phyloP scores from a whole-genome alignment of 2,329 filamentous ascomycete genomes.

The Penicillium freii region DNA sequence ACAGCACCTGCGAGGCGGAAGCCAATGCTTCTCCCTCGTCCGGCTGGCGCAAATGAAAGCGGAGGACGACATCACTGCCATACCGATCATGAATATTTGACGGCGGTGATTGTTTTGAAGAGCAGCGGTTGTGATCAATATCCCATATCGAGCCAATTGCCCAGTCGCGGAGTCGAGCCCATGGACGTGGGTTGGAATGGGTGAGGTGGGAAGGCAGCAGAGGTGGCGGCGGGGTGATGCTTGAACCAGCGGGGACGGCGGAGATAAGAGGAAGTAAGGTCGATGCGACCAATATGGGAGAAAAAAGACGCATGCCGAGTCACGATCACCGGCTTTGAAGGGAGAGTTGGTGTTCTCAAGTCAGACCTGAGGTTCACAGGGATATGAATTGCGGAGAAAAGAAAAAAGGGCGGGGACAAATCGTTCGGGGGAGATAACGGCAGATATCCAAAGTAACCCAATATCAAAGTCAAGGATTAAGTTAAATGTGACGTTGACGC shows the following conservation, averaged over 20 bases:
- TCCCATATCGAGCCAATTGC: slow-evolving; percentile 47
- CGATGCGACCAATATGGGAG: slow-evolving; percentile 20
- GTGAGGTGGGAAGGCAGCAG: slow-evolving; percentile 31
- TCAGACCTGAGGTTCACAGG: slow-evolving; percentile 7
- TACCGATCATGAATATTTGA: slow-evolving; percentile 55
- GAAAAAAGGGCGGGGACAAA: background rate
- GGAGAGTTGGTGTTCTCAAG: slow-evolving; percentile 2
- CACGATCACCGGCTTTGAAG: background rate
- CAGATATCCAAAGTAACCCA: background rate
- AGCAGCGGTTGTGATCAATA: slow-evolving; percentile 27
- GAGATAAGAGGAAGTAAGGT: slow-evolving; percentile 21
- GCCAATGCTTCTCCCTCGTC: slow-evolving; percentile 69
- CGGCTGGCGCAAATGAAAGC: slow-evolving; percentile 73
- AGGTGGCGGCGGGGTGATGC: slow-evolving; percentile 34
- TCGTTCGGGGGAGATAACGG: background rate
- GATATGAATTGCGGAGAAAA: slow-evolving; percentile 1
- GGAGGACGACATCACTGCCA: slow-evolving; percentile 78
- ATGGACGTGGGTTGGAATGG: slow-evolving; percentile 34
- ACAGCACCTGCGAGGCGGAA: slow-evolving; percentile 70
- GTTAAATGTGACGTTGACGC: background rate
- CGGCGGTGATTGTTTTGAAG: slow-evolving; percentile 32
- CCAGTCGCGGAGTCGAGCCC: slow-evolving; percentile 43
- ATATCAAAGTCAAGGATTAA: too few relatives aligned
- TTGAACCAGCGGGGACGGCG: slow-evolving; percentile 39
- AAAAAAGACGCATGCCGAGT: slow-evolving; percentile 8